phyloP scores from a whole-genome alignment of 1,139 yeast species.

The Yamadazyma kanchanaburiensis region DNA sequence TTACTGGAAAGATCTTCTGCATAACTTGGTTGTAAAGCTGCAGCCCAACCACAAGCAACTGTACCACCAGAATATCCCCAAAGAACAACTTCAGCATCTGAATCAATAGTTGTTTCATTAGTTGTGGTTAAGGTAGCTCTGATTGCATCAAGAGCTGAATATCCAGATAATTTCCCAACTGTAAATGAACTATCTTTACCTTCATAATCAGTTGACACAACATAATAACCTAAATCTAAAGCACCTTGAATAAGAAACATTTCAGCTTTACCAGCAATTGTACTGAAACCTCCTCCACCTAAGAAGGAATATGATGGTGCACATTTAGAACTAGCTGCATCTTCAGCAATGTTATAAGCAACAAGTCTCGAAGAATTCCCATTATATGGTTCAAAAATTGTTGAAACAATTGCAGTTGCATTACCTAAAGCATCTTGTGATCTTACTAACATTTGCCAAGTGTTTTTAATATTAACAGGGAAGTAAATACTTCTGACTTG shows the following conservation, averaged over 20 bases:
- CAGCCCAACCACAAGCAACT: constrained; percentile 32
- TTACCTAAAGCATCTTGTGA: constrained; percentile 30
- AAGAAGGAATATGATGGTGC: constrained; percentile 29
- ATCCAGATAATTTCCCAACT: constrained; percentile 27
- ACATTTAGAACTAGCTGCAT: constrained; percentile 26
- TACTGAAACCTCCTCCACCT: constrained; percentile 19
- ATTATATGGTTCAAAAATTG: constrained; percentile 30
- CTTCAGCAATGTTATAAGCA: constrained; percentile 34
- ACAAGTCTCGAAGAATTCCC: constrained; percentile 26
- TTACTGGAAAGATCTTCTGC: constrained; percentile 26
- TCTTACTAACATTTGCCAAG: constrained; percentile 32
- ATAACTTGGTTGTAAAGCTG: constrained; percentile 26
- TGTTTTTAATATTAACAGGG: constrained; percentile 15
- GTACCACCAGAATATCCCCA: constrained; percentile 41
- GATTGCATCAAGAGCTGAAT: constrained; percentile 24
- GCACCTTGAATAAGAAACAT: constrained; percentile 21
- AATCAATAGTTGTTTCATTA: constrained; percentile 21
- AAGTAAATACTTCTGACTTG: constrained; percentile 13
- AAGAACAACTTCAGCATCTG: constrained; percentile 21
- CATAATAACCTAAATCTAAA: constrained; percentile 28
- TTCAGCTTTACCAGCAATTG: constrained; percentile 19
- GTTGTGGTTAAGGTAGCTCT: constrained; percentile 19
- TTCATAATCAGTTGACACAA: constrained; percentile 32
- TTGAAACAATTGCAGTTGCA: constrained; percentile 28
- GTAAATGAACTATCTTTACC: constrained; percentile 26